Percentiles rank a stretch among this genome's conserved stretches.
phyloP scores from a whole-genome alignment of 176 grass and related monocot genomes.

The Triticum urartu region DNA sequence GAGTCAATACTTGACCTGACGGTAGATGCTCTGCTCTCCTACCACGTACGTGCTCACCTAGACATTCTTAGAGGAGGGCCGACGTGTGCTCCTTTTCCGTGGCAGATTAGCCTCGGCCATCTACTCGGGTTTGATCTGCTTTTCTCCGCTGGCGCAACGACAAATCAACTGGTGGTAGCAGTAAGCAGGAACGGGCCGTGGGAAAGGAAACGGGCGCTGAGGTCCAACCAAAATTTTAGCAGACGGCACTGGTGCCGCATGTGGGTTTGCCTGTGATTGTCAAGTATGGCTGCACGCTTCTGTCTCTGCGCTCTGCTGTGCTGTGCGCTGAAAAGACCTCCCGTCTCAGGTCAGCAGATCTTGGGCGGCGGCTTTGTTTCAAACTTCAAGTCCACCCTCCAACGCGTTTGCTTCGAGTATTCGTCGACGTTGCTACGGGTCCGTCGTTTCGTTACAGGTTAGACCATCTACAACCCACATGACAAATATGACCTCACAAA shows the following conservation, averaged over 20 bases:
- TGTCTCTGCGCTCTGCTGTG: background rate
- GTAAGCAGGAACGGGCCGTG: background rate
- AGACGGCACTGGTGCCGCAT: background rate
- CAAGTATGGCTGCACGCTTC: background rate
- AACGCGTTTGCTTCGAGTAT: background rate
- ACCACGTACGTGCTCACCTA: background rate
- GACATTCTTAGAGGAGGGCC: background rate
- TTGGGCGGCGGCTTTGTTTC: background rate
- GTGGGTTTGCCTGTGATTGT: slow-evolving; percentile 10
- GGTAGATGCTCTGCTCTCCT: background rate
- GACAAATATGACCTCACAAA: too few relatives aligned
- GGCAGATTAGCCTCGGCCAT: background rate
- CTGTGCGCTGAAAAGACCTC: background rate
- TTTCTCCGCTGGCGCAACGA: background rate
- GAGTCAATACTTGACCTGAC: slow-evolving; percentile 19
- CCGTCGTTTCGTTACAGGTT: too few relatives aligned
- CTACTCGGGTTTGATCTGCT: background rate
- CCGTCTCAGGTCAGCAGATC: background rate
- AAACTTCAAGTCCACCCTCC: background rate
- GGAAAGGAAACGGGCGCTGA: background rate
- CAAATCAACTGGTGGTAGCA: too few relatives aligned
- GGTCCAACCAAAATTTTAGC: background rate
- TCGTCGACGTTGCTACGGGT: too few relatives aligned
- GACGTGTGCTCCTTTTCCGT: background rate
- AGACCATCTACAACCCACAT: too few relatives aligned